These are phyloP conservation scores for Talaromyces stipitatus DNA, from an alignment of 495 filamentous ascomycete genomes.

Conservation along the genomic window DNA sequence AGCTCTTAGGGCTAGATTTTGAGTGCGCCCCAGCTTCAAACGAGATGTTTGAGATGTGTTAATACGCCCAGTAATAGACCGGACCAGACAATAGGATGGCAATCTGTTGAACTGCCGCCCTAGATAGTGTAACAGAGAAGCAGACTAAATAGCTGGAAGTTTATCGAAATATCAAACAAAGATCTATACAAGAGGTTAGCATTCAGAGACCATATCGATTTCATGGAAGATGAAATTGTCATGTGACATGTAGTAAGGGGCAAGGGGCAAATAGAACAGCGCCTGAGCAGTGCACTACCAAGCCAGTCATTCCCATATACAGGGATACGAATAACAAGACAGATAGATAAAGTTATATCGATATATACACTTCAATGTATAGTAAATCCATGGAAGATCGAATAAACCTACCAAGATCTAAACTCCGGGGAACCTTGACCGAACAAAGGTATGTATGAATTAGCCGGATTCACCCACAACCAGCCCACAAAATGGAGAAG, in stretches of 20 bases:
- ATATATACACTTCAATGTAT: background rate
- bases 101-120: background rate
- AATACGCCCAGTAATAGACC: background rate
- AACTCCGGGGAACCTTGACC: background rate
- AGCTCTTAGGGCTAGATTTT: background rate
- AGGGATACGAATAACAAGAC: background rate
- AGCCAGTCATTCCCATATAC: background rate
- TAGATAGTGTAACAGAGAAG: background rate
- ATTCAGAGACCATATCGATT: background rate
- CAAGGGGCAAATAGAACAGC: background rate
- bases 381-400: background rate
- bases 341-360: background rate
- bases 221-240: background rate
- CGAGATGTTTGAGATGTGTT: background rate
- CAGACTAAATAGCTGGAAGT: background rate
- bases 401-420: background rate
- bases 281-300: background rate
- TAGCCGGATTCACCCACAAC: background rate
- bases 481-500: background rate
- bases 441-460: background rate
- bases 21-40: background rate
- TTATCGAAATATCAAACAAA: background rate
- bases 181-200: background rate
- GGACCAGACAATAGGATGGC: background rate
- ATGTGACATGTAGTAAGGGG: constrained; percentile 1